phyloP scores from a whole-genome alignment of 495 filamentous ascomycete species.

The Terfezia boudieri region DNA sequence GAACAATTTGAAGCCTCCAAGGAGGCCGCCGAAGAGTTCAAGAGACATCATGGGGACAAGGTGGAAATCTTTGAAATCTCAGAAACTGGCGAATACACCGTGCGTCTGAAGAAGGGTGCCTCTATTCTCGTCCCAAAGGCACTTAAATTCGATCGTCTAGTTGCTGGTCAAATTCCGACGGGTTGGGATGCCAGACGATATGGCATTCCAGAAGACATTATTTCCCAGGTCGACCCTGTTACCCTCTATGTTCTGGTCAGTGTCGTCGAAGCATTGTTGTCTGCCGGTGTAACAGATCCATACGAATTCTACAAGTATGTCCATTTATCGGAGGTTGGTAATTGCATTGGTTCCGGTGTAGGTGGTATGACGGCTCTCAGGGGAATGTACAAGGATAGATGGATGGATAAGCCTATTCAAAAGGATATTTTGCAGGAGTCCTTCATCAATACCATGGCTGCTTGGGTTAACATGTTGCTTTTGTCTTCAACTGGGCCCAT shows the following conservation, averaged over 20 bases:
- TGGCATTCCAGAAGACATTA: constrained; percentile 92
- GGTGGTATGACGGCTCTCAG: constrained; percentile 79
- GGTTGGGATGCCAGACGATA: constrained; percentile 93
- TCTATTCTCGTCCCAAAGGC: constrained; percentile 90
- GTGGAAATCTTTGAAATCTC: constrained; percentile 89
- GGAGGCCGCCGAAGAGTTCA: constrained; percentile 93
- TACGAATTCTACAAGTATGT: constrained; percentile 99
- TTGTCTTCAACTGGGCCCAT: constrained; percentile 93
- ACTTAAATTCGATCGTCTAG: constrained; percentile 83
- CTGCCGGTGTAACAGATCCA: constrained; percentile 93
- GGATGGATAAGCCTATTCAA: constrained; percentile 89
- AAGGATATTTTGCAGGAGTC: constrained; percentile 98
- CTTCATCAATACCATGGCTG: constrained; percentile 99
- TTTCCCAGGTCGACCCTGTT: constrained; percentile 88
- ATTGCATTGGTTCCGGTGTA: constrained; percentile 94
- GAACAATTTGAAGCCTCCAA: constrained; percentile 94
- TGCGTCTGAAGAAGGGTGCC: constrained; percentile 85
- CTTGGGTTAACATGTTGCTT: constrained; percentile 98
- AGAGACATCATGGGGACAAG: constrained; percentile 87
- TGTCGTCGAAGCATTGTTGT: constrained; percentile 70
- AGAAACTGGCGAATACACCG: constrained; percentile 86
- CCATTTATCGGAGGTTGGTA: constrained; percentile 91
- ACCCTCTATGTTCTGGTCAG: constrained; percentile 87
- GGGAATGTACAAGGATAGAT: constrained; percentile 97
- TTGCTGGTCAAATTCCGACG: constrained; percentile 88